A percentile compares a stretch with the other conserved stretches of the same genome.
Conservation (phyloP, 768 basidiomycete genomes). For the Amylocystis lapponica region DNA sequence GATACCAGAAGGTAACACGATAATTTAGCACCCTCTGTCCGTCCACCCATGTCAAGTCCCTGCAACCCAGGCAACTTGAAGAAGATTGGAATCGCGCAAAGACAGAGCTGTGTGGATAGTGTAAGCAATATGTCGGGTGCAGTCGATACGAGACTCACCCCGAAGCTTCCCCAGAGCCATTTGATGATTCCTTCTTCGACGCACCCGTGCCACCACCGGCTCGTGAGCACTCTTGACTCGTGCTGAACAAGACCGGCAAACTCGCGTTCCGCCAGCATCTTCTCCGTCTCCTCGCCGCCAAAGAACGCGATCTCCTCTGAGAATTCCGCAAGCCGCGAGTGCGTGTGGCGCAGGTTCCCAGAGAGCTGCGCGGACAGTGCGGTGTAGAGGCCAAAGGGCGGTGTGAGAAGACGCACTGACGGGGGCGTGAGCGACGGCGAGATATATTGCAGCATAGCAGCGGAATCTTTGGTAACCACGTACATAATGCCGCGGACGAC, state of each 20-base stretch:
- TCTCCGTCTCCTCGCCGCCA: conserved; percentile 85
- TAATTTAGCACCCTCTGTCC: conserved; percentile 71
- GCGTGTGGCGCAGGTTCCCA: conserved; percentile 85
- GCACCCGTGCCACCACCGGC: conserved; percentile 86
- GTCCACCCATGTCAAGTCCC: conserved; percentile 67
- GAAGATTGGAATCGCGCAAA: conserved; percentile 94
- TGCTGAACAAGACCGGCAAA: conserved; percentile 84
- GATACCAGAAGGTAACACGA: background rate
- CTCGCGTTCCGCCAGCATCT: conserved; percentile 83
- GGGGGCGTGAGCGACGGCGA: background rate
- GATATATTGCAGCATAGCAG: background rate
- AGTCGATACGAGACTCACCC: conserved; percentile 46
- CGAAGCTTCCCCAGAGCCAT: conserved; percentile 95
- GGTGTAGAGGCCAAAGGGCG: conserved; percentile 88
- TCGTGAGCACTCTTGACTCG: conserved; percentile 71
- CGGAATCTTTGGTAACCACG: conserved; percentile 23
- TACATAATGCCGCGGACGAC: conserved; percentile 73
- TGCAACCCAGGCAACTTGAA: conserved; percentile 72
- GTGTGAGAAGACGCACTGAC: conserved; percentile 81
- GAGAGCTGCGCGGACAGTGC: conserved; percentile 84
- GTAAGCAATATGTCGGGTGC: background rate
- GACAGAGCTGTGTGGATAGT: conserved; percentile 69
- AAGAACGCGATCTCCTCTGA: conserved; percentile 87
- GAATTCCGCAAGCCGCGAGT: conserved; percentile 86
- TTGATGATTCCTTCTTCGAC: conserved; percentile 95